A percentile compares a stretch with the other conserved stretches of the same genome.
These are phyloP conservation scores for Iberis pinnata DNA, from an alignment of 345 rosid species.

Conservation along the genomic window DNA sequence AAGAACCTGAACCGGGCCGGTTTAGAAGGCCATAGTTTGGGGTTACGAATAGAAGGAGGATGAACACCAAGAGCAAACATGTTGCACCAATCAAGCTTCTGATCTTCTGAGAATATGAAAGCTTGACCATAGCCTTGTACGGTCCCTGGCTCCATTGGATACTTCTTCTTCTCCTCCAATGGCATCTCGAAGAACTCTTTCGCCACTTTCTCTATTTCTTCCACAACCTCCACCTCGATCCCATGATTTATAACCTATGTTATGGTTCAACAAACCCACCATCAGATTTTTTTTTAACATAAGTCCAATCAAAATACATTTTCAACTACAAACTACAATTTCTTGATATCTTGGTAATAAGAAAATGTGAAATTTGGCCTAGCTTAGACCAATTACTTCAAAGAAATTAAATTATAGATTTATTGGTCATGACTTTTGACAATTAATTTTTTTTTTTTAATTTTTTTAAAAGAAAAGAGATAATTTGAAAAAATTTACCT, in stretches of 20 bases:
- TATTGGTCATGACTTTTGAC: too few relatives aligned
- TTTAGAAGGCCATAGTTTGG: slow-evolving; percentile 69
- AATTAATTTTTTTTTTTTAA: too few relatives aligned
- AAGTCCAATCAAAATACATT: not conserved
- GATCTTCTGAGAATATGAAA: slow-evolving; percentile 85
- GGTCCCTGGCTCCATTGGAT: slow-evolving; percentile 85
- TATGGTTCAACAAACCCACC: not conserved
- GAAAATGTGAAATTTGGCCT: not conserved
- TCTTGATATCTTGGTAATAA: too few relatives aligned
- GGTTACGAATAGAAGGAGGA: slow-evolving; percentile 64
- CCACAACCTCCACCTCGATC: slow-evolving; percentile 49
- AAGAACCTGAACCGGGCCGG: slow-evolving; percentile 67
- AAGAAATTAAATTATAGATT: too few relatives aligned
- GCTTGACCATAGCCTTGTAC: slow-evolving; percentile 97
- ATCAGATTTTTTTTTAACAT: too few relatives aligned
- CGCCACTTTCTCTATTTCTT: slow-evolving; percentile 61
- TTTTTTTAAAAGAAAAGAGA: too few relatives aligned
- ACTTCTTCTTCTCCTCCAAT: slow-evolving; percentile 69
- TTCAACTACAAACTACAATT: not conserved
- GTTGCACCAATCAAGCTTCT: slow-evolving; percentile 97
- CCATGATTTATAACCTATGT: slow-evolving; percentile 73
- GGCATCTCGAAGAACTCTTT: slow-evolving; percentile 75
- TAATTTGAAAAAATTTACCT: slow-evolving; percentile 38
- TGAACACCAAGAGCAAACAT: slow-evolving; percentile 91
- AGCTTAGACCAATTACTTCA: too few relatives aligned